Percentiles rank a stretch among this genome's conserved stretches.
These are phyloP conservation scores for Ophiostoma triangulosporum DNA, from an alignment of 2,329 filamentous ascomycete genomes.

Conservation along the genomic window DNA sequence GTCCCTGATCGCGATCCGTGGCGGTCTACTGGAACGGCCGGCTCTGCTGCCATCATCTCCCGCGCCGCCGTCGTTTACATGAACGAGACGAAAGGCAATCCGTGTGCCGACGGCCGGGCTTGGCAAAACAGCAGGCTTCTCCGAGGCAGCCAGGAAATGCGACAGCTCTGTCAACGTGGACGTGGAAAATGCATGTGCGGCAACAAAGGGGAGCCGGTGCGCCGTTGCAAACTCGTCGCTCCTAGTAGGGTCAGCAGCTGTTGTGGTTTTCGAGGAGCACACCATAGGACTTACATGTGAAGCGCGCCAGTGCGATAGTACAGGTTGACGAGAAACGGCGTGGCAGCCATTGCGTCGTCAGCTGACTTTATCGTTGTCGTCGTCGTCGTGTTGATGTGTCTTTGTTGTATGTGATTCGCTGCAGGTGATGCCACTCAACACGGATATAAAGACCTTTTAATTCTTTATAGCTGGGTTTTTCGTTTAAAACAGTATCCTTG, in stretches of 20 bases:
- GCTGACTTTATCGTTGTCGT: not conserved
- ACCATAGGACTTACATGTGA: conserved; percentile 41
- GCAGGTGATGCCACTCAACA: not conserved
- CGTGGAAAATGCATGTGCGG: conserved; percentile 76
- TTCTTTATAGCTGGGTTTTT: not conserved
- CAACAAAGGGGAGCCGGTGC: conserved; percentile 51
- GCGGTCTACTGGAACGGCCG: conserved; percentile 20
- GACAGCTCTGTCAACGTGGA: conserved; percentile 73
- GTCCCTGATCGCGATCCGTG: conserved; percentile 62
- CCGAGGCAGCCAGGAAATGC: conserved; percentile 56
- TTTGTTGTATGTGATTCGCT: not conserved
- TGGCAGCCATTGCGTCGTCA: not conserved
- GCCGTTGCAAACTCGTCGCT: conserved; percentile 54
- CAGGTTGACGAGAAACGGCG: conserved; percentile 65
- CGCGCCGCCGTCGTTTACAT: conserved; percentile 49
- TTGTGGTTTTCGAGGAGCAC: not conserved
- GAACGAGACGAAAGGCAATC: conserved; percentile 77
- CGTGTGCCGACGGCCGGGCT: conserved; percentile 66
- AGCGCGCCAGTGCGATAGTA: conserved; percentile 68
- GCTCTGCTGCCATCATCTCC: conserved; percentile 13
- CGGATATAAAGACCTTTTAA: too few species aligned
- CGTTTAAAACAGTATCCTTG: too few species aligned
- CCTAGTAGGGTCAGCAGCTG: conserved; percentile 25
- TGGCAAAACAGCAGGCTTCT: conserved; percentile 44
- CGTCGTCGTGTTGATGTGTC: not conserved